Evolutionary conservation across 805 yeast species (phyloP), one percentile per base, ranked within the genome.

Genomic region (Wickerhamomyces silvicola): DNA sequence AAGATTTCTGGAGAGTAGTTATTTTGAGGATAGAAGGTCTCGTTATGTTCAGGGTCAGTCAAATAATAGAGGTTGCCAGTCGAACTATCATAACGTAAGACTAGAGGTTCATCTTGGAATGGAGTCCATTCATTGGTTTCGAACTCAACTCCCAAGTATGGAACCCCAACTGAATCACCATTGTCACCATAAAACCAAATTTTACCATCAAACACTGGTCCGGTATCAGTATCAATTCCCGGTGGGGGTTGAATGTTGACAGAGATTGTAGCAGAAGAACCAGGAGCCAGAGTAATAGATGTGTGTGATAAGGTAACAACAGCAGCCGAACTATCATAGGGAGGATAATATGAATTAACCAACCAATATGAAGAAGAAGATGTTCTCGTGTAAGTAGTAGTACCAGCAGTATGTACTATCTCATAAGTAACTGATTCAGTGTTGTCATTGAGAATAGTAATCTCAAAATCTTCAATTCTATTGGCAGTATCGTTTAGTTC

Each of bases 61-160:
- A 38, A 24, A 19, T 32, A 23, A 36, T 35, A 35, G 11, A 26
- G 20, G 13, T 13, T 26, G 4, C 35, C 37, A 13, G 8, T 8
- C 6, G 7, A 11, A 5, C 6, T 4, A 16, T 33, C 32, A 22
- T 33, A 41, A 12, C 33, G 32, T n/a, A 36, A 12, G 22, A 34
- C 23, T 8, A 32, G 4, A 12, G 42, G 38, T 1, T 9, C 2
- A 6, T 24, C 24, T 9, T 21, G 14, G 26, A 26, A 32, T 18
- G 37, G 22, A 12, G 35, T 23, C 45, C 45, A 41, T 3, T 14
- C 35, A 5, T 30, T 18, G 21, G 39, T 24, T 15, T 36, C 28
- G 11, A 32, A 29, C 25, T 38, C 32, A 18, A 38, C 39, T 30
- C 45, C 45, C 42, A 41, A 30, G 34, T 41, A 41, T 14, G 45